A percentile compares a stretch with the other conserved stretches of the same genome.
phyloP scores from a whole-genome alignment of 345 rosid species.

The Cochlearia excelsa region DNA sequence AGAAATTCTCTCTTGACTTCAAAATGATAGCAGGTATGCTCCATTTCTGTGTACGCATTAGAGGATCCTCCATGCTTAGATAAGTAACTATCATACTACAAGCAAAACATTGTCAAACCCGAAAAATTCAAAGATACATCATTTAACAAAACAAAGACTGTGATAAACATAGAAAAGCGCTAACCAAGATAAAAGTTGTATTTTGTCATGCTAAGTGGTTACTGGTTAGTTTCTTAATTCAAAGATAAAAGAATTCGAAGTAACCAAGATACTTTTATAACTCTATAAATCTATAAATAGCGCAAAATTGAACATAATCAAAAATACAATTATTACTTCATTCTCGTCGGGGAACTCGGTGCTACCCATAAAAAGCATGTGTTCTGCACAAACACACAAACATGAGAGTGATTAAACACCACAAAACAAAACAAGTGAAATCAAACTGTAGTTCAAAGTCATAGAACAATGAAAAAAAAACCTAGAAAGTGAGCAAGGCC shows the following conservation, averaged over 20 bases:
- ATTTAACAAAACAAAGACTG: constrained; percentile 9
- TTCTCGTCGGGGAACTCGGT: constrained; percentile 88
- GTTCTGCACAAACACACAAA: constrained; percentile 48
- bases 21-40: constrained; percentile 96
- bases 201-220: neutral
- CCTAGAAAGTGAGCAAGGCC: constrained; percentile 98
- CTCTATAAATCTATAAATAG: neutral
- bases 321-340: constrained; percentile 58
- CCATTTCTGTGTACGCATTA: constrained; percentile 92
- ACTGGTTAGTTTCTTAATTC: neutral
- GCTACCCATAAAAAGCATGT: constrained; percentile 99
- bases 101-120: constrained; percentile 48
- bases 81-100: constrained; percentile 97
- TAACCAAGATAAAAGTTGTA: neutral
- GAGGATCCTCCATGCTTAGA: constrained; percentile 99
- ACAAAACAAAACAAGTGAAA: neutral
- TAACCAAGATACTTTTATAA: constrained; percentile 1
- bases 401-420: constrained; percentile 8
- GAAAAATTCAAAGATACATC: constrained; percentile 21
- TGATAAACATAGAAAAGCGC: constrained; percentile 7
- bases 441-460: constrained; percentile 14
- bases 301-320: constrained; percentile 12
- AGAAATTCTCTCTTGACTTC: constrained; percentile 91
- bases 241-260: constrained; percentile 5
- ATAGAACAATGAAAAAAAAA: constrained; percentile 27